Conservation (phyloP, 331 rosid genomes). For the Malus hybrid region DNA sequence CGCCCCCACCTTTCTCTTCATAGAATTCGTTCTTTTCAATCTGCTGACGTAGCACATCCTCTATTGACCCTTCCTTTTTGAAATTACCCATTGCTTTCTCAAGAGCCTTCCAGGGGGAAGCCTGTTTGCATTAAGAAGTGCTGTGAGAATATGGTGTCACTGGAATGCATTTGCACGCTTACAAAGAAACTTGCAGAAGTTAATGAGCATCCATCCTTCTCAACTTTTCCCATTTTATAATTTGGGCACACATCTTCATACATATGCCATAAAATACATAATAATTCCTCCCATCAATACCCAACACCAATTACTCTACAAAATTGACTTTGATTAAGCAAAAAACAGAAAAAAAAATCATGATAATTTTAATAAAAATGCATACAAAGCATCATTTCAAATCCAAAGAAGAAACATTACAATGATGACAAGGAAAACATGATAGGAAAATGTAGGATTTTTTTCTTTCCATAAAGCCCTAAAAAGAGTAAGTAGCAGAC, state of each 20-base stretch:
- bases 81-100: constrained; percentile 43
- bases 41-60: constrained; percentile 55
- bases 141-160: background rate
- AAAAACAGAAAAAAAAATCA: background rate
- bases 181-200: background rate
- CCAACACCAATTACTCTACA: background rate
- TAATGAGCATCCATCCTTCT: background rate
- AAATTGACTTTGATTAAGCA: background rate
- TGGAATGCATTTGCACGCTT: background rate
- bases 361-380: background rate
- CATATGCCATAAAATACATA: background rate
- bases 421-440: background rate
- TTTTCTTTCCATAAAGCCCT: background rate
- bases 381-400: background rate
- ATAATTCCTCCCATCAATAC: background rate
- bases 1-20: constrained; percentile 38
- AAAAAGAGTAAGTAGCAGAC: no score
- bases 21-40: constrained; percentile 44
- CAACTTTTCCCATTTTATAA: background rate
- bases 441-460: background rate
- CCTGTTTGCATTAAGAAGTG: constrained; percentile 33
- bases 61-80: constrained; percentile 56
- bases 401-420: background rate
- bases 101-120: constrained; percentile 53
- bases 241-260: background rate